Evolutionary conservation across 805 yeast species (phyloP).

Genomic region (Hanseniaspora hatyaiensis): DNA sequence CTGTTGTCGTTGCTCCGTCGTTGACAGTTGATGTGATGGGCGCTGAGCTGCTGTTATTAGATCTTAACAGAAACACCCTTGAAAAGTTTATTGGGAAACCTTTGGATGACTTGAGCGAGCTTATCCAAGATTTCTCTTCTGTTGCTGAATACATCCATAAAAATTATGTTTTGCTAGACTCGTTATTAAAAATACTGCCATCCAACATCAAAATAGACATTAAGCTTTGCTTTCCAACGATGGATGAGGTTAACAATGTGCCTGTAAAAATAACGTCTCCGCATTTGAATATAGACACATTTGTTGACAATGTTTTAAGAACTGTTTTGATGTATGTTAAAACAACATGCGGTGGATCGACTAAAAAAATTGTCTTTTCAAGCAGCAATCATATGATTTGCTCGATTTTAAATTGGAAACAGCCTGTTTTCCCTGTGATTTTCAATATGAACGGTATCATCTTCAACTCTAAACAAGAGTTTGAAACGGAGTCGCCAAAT

Average conservation of each 20-base stretch:
- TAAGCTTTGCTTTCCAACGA: slow-evolving; percentile 68
- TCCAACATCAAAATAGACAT: slow-evolving; percentile 54
- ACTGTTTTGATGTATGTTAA: slow-evolving; percentile 69
- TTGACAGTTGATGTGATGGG: slow-evolving; percentile 39
- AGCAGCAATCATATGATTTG: slow-evolving; percentile 84
- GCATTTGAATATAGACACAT: slow-evolving; percentile 50
- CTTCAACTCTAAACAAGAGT: slow-evolving; percentile 17
- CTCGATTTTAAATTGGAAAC: slow-evolving; percentile 92
- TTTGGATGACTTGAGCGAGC: slow-evolving; percentile 20
- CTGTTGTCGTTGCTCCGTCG: slow-evolving; percentile 69
- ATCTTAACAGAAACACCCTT: slow-evolving; percentile 34
- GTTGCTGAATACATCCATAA: slow-evolving; percentile 26
- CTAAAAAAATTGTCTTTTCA: slow-evolving; percentile 68
- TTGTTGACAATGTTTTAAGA: slow-evolving; percentile 61
- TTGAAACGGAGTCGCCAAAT: slow-evolving; percentile 27
- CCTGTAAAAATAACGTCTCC: slow-evolving; percentile 34
- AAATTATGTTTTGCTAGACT: slow-evolving; percentile 48
- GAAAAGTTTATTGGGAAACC: slow-evolving; percentile 26
- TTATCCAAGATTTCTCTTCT: slow-evolving; percentile 23
- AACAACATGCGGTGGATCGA: slow-evolving; percentile 31
- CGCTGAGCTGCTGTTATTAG: slow-evolving; percentile 49
- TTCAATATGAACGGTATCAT: slow-evolving; percentile 64
- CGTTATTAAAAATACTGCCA: slow-evolving; percentile 46
- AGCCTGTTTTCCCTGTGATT: slow-evolving; percentile 92
- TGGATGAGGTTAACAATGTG: slow-evolving; percentile 33